Percentiles rank a stretch among this genome's conserved stretches.
Conservation (phyloP, 2,329 filamentous ascomycete species). For the Pyrenophora seminiperda region DNA sequence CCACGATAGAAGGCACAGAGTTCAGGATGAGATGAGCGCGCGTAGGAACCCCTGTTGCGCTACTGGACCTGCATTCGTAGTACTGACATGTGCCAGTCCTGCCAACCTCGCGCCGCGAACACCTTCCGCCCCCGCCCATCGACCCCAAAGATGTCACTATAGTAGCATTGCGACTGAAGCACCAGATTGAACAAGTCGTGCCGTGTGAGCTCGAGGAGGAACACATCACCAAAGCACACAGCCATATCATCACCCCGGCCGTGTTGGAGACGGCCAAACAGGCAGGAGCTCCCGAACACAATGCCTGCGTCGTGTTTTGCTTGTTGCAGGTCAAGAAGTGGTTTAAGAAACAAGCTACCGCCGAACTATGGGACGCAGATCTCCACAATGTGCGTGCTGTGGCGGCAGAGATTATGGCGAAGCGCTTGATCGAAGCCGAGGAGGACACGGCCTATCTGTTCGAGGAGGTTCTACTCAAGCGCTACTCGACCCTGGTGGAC, state of each 20-base stretch:
- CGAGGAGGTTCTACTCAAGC: constrained; percentile 80
- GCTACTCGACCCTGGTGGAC: constrained; percentile 81
- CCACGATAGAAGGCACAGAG: constrained; percentile 45
- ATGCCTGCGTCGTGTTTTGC: constrained; percentile 81
- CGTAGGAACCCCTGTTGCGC: constrained; percentile 34
- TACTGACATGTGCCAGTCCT: constrained; percentile 60
- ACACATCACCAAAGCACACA: constrained; percentile 78
- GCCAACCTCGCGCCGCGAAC: constrained; percentile 63
- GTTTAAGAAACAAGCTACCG: constrained; percentile 77
- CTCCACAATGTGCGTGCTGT: constrained; percentile 77
- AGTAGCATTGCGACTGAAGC: constrained; percentile 84
- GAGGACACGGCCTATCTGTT: constrained; percentile 79
- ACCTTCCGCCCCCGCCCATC: constrained; percentile 67
- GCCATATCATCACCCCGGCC: constrained; percentile 77
- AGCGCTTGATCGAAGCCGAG: constrained; percentile 84
- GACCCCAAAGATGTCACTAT: constrained; percentile 83
- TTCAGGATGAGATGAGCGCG: constrained; percentile 51
- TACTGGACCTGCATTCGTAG: neutral
- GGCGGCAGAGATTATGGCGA: constrained; percentile 91
- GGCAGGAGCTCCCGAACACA: constrained; percentile 76
- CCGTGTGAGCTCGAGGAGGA: constrained; percentile 85
- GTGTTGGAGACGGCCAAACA: constrained; percentile 82
- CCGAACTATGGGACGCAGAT: constrained; percentile 92
- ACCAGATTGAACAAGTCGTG: constrained; percentile 86
- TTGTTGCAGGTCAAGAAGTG: constrained; percentile 74